Evolutionary conservation across 2,329 filamentous ascomycete genomes (phyloP).

Genomic region (Penicillium sp.): DNA sequence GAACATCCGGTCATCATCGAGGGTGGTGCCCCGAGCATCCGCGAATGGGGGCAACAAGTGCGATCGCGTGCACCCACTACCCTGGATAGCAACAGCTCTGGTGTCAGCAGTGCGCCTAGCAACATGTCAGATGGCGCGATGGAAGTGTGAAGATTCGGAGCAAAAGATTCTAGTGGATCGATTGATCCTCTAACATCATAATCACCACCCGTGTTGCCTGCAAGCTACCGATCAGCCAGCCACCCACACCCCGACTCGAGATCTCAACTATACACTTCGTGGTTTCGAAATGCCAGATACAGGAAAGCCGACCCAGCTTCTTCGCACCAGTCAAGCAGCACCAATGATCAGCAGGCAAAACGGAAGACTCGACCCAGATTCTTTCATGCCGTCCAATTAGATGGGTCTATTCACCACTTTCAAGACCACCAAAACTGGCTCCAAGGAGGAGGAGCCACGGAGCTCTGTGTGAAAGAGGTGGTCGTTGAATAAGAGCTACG

Average conservation of each 20-base stretch:
- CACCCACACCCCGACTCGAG: not conserved
- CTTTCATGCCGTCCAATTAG: not conserved
- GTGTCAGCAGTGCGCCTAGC: conserved; percentile 42
- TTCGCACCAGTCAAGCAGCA: not conserved
- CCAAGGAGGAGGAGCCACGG: not conserved
- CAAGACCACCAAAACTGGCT: not conserved
- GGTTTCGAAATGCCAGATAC: not conserved
- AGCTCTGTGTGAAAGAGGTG: not conserved
- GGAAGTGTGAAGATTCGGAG: conserved; percentile 30
- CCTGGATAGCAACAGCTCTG: conserved; percentile 36
- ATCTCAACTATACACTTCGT: not conserved
- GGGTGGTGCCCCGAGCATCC: conserved; percentile 69
- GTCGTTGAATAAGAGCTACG: not conserved
- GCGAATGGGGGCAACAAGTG: conserved; percentile 59
- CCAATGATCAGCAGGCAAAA: not conserved
- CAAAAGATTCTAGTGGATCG: not conserved
- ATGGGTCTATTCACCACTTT: not conserved
- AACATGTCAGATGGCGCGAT: conserved; percentile 41
- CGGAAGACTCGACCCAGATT: not conserved
- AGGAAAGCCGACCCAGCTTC: not conserved
- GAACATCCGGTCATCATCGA: conserved; percentile 73
- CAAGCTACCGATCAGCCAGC: not conserved
- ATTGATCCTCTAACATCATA: not conserved
- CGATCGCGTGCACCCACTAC: conserved; percentile 32
- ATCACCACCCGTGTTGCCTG: not conserved